phyloP scores from a whole-genome alignment of 1,139 yeast genomes.

The Hyphopichia wangnamkhiaoensis region DNA sequence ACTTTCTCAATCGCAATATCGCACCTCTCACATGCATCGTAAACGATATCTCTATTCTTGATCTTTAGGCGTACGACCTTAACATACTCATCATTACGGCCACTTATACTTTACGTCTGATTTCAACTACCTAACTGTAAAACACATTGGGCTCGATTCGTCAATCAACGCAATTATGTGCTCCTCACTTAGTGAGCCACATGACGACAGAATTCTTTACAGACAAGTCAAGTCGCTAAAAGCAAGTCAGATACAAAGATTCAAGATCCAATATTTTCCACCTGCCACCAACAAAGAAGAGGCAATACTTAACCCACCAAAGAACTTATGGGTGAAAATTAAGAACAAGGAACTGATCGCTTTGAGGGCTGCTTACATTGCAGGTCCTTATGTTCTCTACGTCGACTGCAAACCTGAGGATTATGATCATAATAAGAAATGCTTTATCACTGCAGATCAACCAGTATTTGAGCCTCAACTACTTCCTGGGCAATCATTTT shows the following conservation, averaged over 20 bases:
- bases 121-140: neutral
- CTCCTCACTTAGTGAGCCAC: neutral
- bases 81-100: too few species aligned
- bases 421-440: constrained; percentile 55
- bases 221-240: constrained; percentile 35
- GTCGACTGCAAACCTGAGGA: constrained; percentile 74
- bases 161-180: neutral
- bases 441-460: constrained; percentile 68
- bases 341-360: constrained; percentile 75
- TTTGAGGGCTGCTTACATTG: constrained; percentile 80
- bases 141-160: neutral
- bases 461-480: constrained; percentile 68
- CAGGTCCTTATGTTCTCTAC: constrained; percentile 89
- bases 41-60: neutral
- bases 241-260: constrained; percentile 41
- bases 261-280: constrained; percentile 36
- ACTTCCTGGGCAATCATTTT: constrained; percentile 62
- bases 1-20: neutral
- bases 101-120: too few species aligned
- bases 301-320: constrained; percentile 17
- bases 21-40: neutral
- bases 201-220: constrained; percentile 27
- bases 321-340: constrained; percentile 59
- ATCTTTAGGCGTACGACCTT: neutral
- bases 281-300: constrained; percentile 17